Evolutionary conservation across 2,329 filamentous ascomycete species (phyloP), one percentile per base, ranked within the genome.

Genomic region (Cylindrodendrum hubeiense): DNA sequence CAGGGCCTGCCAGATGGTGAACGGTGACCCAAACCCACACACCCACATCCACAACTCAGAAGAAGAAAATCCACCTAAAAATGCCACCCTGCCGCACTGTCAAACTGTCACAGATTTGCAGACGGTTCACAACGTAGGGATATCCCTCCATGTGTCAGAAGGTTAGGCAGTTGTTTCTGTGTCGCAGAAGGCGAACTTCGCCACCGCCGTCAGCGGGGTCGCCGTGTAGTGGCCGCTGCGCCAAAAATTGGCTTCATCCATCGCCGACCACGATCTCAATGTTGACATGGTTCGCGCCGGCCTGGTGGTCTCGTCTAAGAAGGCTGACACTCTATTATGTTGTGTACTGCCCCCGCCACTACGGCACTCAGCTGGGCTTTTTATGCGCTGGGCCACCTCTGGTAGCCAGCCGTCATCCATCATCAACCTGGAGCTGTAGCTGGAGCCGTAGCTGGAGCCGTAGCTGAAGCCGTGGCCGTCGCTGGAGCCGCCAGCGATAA

Each of bases 401-500:
- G 22, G 10, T 22, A 41, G n/a, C 15, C 17, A n/a, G n/a, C n/a
- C n/a, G n/a, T n/a, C 4, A 17, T 30, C 30, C 30, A 39, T 22
- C 39, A 47, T 44, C 43, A n/a, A 17, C 37, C 15, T 41, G 28
- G 47, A 46, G 12, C 56, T 49, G 46, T 30, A 28, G 33, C 13
- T 39, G 26, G 56, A 44, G 10, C 56, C 47, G 46, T 28, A 24
- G 28, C 43, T 52, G 53, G 47, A 33, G 34, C 34, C 53, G 41
- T 7, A 39, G 30, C 26, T 19, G 41, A 19, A 37, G 7, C 37
- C n/a, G n/a, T 43, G 58, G 50, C 52, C 46, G n/a, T n/a, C n/a
- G n/a, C n/a, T n/a, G n/a, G n/a, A n/a, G n/a, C n/a, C n/a, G n/a
- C 47, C 54, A 55, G 24, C 26, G 53, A 39, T 19, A 63, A 28